Conservation (phyloP, 1,139 yeast genomes). For the Candida smagusa region DNA sequence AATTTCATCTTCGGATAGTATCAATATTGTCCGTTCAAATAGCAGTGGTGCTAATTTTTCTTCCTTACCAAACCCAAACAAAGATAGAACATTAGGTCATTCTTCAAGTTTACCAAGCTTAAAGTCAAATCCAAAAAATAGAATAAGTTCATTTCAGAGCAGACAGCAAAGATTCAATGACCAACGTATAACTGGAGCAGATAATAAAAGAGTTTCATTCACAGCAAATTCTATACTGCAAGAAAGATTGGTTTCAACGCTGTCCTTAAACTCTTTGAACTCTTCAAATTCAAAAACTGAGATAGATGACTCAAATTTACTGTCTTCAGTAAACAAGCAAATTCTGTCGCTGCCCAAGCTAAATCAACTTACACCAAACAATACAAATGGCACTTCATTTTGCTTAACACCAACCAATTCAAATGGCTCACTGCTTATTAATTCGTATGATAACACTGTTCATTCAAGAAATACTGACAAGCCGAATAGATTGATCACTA, state of each 20-base stretch:
- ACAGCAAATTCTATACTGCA: slow-evolving; percentile 7
- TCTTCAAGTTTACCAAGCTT: slow-evolving; percentile 41
- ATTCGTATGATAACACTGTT: too few relatives aligned
- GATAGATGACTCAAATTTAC: too few relatives aligned
- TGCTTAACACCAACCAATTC: not conserved
- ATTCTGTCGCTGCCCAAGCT: too few relatives aligned
- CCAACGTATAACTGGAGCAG: slow-evolving; percentile 1
- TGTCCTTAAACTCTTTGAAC: slow-evolving; percentile 1
- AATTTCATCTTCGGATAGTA: slow-evolving; percentile 41
- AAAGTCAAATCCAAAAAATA: slow-evolving; percentile 18
- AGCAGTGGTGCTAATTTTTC: slow-evolving; percentile 13
- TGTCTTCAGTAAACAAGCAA: too few relatives aligned
- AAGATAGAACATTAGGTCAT: slow-evolving; percentile 30
- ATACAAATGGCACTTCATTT: not conserved
- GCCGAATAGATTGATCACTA: not conserved
- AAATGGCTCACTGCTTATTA: too few relatives aligned
- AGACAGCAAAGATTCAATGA: slow-evolving; percentile 11
- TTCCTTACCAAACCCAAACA: slow-evolving; percentile 9
- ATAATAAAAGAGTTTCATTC: slow-evolving; percentile 9
- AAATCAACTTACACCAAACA: too few relatives aligned
- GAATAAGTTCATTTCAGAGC: slow-evolving; percentile 8
- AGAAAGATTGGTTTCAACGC: slow-evolving; percentile 5
- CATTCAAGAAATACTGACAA: too few relatives aligned
- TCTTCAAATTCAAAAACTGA: not conserved
- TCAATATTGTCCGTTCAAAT: slow-evolving; percentile 28